A percentile compares a stretch with the other conserved stretches of the same genome.
Evolutionary conservation across 148 eudicot species (phyloP).

Genomic region (Oxyria digyna): DNA sequence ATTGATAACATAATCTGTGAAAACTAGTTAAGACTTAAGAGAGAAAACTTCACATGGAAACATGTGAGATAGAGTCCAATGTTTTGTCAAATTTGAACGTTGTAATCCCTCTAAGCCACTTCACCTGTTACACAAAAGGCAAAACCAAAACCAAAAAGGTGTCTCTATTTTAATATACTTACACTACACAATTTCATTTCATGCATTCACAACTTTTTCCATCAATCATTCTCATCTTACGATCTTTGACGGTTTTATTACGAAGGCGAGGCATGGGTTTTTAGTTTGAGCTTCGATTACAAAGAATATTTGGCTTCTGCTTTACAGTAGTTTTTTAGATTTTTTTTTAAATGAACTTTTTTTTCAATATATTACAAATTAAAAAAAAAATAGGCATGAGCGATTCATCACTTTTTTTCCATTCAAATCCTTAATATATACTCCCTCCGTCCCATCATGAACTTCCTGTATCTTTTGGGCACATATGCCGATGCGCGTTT

Average conservation of each 20-base stretch:
- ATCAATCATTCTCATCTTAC: background rate
- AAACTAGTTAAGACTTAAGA: background rate
- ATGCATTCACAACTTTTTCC: background rate
- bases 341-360: too few species aligned
- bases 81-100: background rate
- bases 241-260: background rate
- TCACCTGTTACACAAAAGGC: background rate
- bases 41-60: background rate
- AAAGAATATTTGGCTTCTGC: background rate
- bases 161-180: too few species aligned
- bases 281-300: background rate
- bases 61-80: constrained; percentile 2
- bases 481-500: too few species aligned
- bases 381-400: too few species aligned
- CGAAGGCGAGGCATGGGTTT: background rate
- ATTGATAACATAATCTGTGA: background rate
- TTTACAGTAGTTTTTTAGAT: too few species aligned
- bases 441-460: too few species aligned
- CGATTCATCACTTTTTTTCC: too few species aligned
- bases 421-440: too few species aligned
- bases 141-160: background rate
- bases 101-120: background rate
- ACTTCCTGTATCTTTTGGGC: too few species aligned
- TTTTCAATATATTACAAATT: too few species aligned
- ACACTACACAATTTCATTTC: background rate